phyloP scores from a whole-genome alignment of 495 filamentous ascomycete genomes.

The Aspergillus nidulans region DNA sequence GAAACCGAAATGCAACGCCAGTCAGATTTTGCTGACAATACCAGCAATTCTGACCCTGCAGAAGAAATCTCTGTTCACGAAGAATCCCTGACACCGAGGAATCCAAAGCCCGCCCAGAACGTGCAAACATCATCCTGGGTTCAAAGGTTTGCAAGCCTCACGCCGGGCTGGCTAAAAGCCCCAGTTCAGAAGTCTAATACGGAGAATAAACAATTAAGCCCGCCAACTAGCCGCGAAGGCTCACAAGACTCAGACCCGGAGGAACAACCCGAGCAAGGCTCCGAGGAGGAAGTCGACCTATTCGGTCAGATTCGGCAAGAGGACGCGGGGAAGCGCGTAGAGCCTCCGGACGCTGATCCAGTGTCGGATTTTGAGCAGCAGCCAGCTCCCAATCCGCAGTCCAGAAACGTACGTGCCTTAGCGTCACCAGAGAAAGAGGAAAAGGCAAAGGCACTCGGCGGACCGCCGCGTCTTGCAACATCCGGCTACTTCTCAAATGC shows the following conservation, averaged over 20 bases:
- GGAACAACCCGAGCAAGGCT: not conserved
- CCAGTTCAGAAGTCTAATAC: constrained; percentile 22
- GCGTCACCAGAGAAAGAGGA: not conserved
- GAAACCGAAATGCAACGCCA: constrained; percentile 14
- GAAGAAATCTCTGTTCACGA: constrained; percentile 15
- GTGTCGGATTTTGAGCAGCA: not conserved
- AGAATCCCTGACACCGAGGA: constrained; percentile 25
- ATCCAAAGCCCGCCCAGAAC: constrained; percentile 14
- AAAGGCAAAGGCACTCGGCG: constrained; percentile 10
- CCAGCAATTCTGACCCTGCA: constrained; percentile 16
- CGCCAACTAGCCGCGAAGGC: not conserved
- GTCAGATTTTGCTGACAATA: constrained; percentile 9
- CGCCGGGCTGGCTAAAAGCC: constrained; percentile 39
- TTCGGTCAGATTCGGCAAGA: not conserved
- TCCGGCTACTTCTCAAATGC: constrained; percentile 46
- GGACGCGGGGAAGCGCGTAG: not conserved
- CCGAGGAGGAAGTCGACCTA: not conserved
- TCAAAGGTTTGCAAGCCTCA: constrained; percentile 35
- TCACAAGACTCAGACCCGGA: not conserved
- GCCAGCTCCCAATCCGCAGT: not conserved
- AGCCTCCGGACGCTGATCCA: not conserved
- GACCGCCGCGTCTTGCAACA: constrained; percentile 24
- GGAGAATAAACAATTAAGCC: constrained; percentile 12
- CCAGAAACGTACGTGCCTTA: not conserved
- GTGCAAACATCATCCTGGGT: constrained; percentile 36